These are phyloP conservation scores for Euphorbia celastroides DNA, from an alignment of 441 rosid genomes.

Conservation along the genomic window DNA sequence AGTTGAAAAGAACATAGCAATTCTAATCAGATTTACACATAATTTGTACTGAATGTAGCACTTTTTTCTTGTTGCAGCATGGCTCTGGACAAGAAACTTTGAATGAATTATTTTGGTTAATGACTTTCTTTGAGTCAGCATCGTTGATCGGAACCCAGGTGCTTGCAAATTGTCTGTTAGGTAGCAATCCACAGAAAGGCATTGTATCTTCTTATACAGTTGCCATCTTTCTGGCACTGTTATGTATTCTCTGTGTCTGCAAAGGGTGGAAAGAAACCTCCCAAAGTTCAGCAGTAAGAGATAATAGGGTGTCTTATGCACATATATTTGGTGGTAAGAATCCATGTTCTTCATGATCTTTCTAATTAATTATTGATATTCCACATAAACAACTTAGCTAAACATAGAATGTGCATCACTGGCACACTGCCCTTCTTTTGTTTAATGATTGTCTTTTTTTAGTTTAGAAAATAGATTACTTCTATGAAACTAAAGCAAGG, in stretches of 20 bases:
- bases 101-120: conserved; percentile 79
- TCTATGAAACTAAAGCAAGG: not conserved
- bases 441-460: not conserved
- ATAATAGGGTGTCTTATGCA: conserved; percentile 43
- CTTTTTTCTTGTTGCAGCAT: conserved; percentile 45
- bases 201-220: conserved; percentile 40
- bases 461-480: not conserved
- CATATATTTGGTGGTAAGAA: conserved; percentile 59
- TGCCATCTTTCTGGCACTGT: conserved; percentile 43
- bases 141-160: conserved; percentile 72
- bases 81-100: conserved; percentile 70
- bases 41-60: not conserved
- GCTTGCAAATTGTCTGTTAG: conserved; percentile 66
- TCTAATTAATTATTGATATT: not conserved
- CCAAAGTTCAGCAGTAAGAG: conserved; percentile 31
- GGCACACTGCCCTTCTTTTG: not conserved
- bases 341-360: conserved; percentile 1
- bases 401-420: not conserved
- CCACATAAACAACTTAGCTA: not conserved
- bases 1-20: too few relatives aligned
- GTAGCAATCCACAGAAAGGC: conserved; percentile 35
- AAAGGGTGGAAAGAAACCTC: conserved; percentile 49
- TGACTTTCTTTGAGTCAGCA: conserved; percentile 80
- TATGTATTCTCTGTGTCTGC: conserved; percentile 41
- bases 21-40: too few relatives aligned